phyloP scores from a whole-genome alignment of 2,329 filamentous ascomycete genomes.

The Cladosporium velox region DNA sequence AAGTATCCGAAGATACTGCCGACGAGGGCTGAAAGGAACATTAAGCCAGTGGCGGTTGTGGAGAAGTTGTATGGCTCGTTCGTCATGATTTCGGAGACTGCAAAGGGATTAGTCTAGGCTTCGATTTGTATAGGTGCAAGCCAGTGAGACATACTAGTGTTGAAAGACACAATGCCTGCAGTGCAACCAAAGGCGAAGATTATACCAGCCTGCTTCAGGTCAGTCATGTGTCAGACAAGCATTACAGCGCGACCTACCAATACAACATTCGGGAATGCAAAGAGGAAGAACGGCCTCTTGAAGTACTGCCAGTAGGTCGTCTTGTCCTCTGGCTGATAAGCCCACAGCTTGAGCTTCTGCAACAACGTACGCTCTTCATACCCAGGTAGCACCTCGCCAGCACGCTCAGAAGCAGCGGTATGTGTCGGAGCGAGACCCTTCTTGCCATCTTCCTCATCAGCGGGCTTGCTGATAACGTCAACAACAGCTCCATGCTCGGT shows the following conservation, averaged over 20 bases:
- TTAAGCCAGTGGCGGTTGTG: constrained; percentile 36
- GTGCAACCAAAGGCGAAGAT: constrained; percentile 47
- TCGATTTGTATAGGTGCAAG: no score
- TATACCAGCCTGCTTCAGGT: constrained; percentile 33
- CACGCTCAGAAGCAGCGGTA: constrained; percentile 3
- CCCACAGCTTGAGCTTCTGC: constrained; percentile 31
- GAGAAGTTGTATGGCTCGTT: constrained; percentile 41
- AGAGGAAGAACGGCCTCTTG: constrained; percentile 43
- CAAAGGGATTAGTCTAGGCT: no score
- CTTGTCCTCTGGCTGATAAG: constrained; percentile 37
- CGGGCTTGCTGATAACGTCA: not conserved
- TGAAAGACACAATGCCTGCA: constrained; percentile 45
- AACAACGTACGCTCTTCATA: constrained; percentile 26
- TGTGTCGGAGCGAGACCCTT: constrained; percentile 5
- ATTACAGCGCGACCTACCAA: constrained; percentile 24
- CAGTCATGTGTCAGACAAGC: not conserved
- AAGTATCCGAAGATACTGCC: constrained; percentile 28
- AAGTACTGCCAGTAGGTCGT: constrained; percentile 46
- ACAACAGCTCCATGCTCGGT: not conserved
- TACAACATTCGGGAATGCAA: constrained; percentile 44
- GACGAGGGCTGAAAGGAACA: constrained; percentile 30
- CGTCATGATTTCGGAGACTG: constrained; percentile 42
- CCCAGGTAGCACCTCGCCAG: constrained; percentile 21
- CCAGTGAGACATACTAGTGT: constrained; percentile 28
- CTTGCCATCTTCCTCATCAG: constrained; percentile 11